Conservation (phyloP, 164 flowering plant species). For the Stephania japonica region DNA sequence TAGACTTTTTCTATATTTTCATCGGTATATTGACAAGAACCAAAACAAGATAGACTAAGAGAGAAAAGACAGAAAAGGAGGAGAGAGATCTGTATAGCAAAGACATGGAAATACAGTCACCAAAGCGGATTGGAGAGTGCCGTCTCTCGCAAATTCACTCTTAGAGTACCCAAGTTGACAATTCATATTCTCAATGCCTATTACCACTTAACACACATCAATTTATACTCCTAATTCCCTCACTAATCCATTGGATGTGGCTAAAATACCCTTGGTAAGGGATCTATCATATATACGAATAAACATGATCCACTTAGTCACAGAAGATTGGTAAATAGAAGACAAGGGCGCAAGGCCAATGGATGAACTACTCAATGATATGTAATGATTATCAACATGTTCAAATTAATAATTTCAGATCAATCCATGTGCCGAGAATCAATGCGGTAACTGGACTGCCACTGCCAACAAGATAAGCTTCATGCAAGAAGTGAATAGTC, state of each 20-base stretch:
- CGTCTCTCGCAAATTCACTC: no score
- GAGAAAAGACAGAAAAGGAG: no score
- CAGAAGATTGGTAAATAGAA: background rate
- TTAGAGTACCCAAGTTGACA: no score
- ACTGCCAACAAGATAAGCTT: background rate
- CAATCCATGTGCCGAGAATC: background rate
- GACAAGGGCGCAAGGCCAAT: background rate
- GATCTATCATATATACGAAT: background rate
- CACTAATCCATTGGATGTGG: background rate
- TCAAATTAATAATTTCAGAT: background rate
- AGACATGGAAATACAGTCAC: no score
- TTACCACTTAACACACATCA: background rate
- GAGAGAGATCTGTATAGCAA: no score
- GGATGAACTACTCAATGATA: background rate
- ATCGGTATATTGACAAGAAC: no score
- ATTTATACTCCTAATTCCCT: background rate
- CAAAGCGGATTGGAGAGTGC: no score
- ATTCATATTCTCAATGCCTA: background rate
- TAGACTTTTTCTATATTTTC: no score
- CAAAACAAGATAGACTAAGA: no score
- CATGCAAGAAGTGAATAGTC: background rate
- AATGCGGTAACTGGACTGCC: background rate
- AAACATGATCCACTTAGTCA: background rate
- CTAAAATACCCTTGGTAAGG: no score
- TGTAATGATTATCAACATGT: background rate